Conservation (phyloP, 2,329 filamentous ascomycete genomes). For the Elsinoe perseae region DNA sequence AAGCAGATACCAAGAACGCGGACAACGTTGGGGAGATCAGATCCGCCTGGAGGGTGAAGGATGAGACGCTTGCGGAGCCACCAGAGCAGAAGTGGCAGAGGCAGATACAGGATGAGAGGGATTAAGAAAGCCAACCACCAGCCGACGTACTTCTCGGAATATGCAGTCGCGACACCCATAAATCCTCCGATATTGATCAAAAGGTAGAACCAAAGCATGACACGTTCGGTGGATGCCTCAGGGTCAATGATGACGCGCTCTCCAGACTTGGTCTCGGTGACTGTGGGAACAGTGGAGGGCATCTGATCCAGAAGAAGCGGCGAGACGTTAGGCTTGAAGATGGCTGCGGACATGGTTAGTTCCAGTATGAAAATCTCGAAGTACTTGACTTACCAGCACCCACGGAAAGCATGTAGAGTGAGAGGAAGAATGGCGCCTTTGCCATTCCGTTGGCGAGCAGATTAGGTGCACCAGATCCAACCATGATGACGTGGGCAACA, state of each 20-base stretch:
- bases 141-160: slow-evolving; percentile 57
- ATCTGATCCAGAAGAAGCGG: slow-evolving; percentile 43
- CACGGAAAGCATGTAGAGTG: slow-evolving; percentile 35
- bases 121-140: slow-evolving; percentile 59
- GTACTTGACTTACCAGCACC: slow-evolving; percentile 28
- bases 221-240: slow-evolving; percentile 38
- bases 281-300: slow-evolving; percentile 32
- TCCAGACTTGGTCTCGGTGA: slow-evolving; percentile 33
- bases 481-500: slow-evolving; percentile 31
- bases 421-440: slow-evolving; percentile 34
- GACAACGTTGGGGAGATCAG: slow-evolving; percentile 23
- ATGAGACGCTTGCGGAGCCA: slow-evolving; percentile 23
- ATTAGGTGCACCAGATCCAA: slow-evolving; percentile 22
- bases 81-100: slow-evolving; percentile 30
- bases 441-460: slow-evolving; percentile 30
- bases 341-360: slow-evolving; percentile 45
- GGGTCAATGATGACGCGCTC: slow-evolving; percentile 42
- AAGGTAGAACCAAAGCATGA: slow-evolving; percentile 57
- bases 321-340: slow-evolving; percentile 66
- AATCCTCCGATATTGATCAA: slow-evolving; percentile 67
- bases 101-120: slow-evolving; percentile 54
- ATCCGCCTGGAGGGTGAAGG: slow-evolving; percentile 23
- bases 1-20: slow-evolving; percentile 22
- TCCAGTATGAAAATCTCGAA: slow-evolving; percentile 26
- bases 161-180: slow-evolving; percentile 57